Evolutionary conservation across 108 stramenopile genomes (phyloP).

Genomic region (Discostella pseudostelligera): DNA sequence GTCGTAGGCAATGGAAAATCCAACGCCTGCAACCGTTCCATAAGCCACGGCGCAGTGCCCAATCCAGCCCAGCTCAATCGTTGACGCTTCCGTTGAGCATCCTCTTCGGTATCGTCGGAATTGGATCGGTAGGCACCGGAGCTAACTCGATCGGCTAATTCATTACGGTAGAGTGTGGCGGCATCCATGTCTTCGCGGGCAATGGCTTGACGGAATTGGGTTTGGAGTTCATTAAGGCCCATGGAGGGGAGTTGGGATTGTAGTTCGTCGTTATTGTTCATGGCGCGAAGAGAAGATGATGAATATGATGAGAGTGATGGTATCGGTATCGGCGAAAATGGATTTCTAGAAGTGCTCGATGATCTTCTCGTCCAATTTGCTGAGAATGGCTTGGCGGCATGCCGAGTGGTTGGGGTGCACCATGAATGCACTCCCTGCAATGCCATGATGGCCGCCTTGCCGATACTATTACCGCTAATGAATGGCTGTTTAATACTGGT

Average conservation of each 20-base stretch:
- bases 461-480: background rate
- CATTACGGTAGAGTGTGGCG: slow-evolving; percentile 61
- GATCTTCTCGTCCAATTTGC: background rate
- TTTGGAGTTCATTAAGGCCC: slow-evolving; percentile 86
- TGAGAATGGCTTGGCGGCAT: slow-evolving; percentile 2
- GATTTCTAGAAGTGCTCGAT: background rate
- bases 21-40: slow-evolving; percentile 67
- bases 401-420: slow-evolving; percentile 3
- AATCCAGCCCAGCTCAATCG: slow-evolving; percentile 78
- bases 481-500: no score
- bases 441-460: slow-evolving; percentile 7
- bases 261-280: slow-evolving; percentile 14
- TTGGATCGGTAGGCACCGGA: slow-evolving; percentile 25
- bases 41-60: slow-evolving; percentile 83
- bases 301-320: slow-evolving; percentile 10
- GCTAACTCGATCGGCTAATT: slow-evolving; percentile 55
- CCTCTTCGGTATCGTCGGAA: slow-evolving; percentile 40
- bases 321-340: background rate
- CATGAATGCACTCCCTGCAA: slow-evolving; percentile 5
- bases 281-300: slow-evolving; percentile 4
- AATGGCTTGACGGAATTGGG: slow-evolving; percentile 69
- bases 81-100: slow-evolving; percentile 15
- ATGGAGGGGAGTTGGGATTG: slow-evolving; percentile 43
- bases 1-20: slow-evolving; percentile 81
- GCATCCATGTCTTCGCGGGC: slow-evolving; percentile 61